These are phyloP conservation scores for Phyllostachys edulis DNA, from an alignment of 176 grass and related monocot species.

Conservation along the genomic window DNA sequence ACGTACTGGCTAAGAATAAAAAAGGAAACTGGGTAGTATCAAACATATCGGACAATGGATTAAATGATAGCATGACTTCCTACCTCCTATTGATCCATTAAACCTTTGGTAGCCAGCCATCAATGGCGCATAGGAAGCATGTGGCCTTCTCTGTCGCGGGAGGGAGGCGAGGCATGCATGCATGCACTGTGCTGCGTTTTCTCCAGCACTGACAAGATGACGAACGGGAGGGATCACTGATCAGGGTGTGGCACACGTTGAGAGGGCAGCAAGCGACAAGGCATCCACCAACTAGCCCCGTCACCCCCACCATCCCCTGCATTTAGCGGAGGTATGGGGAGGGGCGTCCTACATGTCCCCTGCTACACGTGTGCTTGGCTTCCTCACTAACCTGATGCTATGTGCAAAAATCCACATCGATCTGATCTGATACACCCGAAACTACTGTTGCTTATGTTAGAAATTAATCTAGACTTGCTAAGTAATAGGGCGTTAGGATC, in stretches of 20 bases:
- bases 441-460: not conserved
- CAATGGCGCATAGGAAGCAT: constrained; percentile 39
- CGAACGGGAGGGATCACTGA: not conserved
- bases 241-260: not conserved
- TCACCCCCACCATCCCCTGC: constrained; percentile 27
- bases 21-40: not conserved
- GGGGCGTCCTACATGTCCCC: constrained; percentile 28
- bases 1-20: constrained; percentile 12
- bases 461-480: too few relatives aligned
- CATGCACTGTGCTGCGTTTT: not conserved
- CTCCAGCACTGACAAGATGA: constrained; percentile 3
- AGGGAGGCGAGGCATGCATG: not conserved
- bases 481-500: too few relatives aligned
- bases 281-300: constrained; percentile 6
- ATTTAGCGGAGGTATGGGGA: constrained; percentile 21
- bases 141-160: constrained; percentile 28
- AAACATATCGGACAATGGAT: constrained; percentile 36
- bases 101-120: constrained; percentile 29
- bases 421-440: not conserved
- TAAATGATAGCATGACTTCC: constrained; percentile 46
- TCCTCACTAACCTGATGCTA: not conserved
- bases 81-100: constrained; percentile 22
- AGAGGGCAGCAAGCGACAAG: constrained; percentile 11
- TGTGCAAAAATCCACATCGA: not conserved
- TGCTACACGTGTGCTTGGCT: constrained; percentile 23